These are phyloP conservation scores for Tricharina praecox DNA, from an alignment of 495 filamentous ascomycete species.

Conservation along the genomic window DNA sequence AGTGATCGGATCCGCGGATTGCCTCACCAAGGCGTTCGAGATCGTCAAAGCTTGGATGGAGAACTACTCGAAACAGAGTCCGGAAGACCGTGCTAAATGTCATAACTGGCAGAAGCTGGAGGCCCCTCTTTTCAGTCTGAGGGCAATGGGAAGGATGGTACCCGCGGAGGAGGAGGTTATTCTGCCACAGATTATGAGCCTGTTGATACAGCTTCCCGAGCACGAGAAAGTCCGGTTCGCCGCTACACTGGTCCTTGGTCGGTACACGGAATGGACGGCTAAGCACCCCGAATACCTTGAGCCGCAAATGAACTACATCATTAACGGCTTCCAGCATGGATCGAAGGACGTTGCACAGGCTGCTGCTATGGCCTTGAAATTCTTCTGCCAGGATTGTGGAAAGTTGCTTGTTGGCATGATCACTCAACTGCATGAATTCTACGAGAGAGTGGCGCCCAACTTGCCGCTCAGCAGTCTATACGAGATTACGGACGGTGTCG, in stretches of 20 bases:
- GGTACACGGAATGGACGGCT: slow-evolving; percentile 96
- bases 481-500: slow-evolving; percentile 88
- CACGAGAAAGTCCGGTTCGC: slow-evolving; percentile 95
- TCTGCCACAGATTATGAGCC: slow-evolving; percentile 72
- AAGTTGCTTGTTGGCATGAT: slow-evolving; percentile 66
- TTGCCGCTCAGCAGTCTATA: slow-evolving; percentile 75
- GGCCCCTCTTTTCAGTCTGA: slow-evolving; percentile 83
- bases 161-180: slow-evolving; percentile 70
- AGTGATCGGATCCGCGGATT: slow-evolving; percentile 81
- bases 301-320: slow-evolving; percentile 83
- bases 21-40: slow-evolving; percentile 68
- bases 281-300: slow-evolving; percentile 82
- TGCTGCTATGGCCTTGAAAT: slow-evolving; percentile 85
- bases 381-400: slow-evolving; percentile 88
- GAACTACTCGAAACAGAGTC: slow-evolving; percentile 35
- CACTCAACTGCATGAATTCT: slow-evolving; percentile 73
- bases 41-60: slow-evolving; percentile 75
- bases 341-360: slow-evolving; percentile 80
- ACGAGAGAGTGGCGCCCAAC: slow-evolving; percentile 68
- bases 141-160: slow-evolving; percentile 96
- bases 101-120: slow-evolving; percentile 93
- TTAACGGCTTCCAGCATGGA: slow-evolving; percentile 67
- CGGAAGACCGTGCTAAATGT: slow-evolving; percentile 49
- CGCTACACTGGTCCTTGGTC: slow-evolving; percentile 85
- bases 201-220: slow-evolving; percentile 82